Base-by-base conservation (phyloP, 2,329 filamentous ascomycete species). In the Xylogone sp. region DNA sequence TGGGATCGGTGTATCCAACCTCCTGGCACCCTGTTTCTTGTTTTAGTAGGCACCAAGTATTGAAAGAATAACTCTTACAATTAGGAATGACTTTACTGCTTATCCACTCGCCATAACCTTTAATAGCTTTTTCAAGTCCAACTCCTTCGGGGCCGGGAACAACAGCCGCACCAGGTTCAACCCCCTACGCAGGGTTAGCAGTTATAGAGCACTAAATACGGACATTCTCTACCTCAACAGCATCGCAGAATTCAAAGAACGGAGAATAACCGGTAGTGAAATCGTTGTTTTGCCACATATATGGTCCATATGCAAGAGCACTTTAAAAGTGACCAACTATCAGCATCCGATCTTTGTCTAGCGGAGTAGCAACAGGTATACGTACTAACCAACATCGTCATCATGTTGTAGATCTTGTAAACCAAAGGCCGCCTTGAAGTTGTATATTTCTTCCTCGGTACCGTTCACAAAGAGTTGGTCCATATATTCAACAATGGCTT, bases 231-330 rank as follows among this genome's bases (percentile, higher is more conserved):
- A 66, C 65, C 59, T 68, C 67, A 9, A 69, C 52, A 13, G 60
- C 58, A 54, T 69, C 66, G 29, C 66, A 68, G 53, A 68, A 72
- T 45, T 72, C 53, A 52, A 66, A 74, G 58, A 71, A 70, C 1
- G 46, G 51, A 21, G 67, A 77, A 61, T 77, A 75, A 18, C 69
- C 67, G 5, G 64, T 68, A 57, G 70, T 71, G 56, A 77, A 75
- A 55, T 71, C 67, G 46, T 76, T 74, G 8, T 62, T 63, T 62
- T 83, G 79, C 77, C 79, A 82, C 4, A 71, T 61, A 69, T 73
- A 80, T 0, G 78, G 78, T 1, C 77, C 80, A 45, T 73, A 73
- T 58, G 75, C 68, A n/a, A 82, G 65, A 1, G 72, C 76, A 43
- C 70, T 70, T 48, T 50, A 6, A 7, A 18, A 4, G 13, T 16